These are phyloP conservation scores for Ogataea zsoltii DNA, from an alignment of 805 yeast species.

Conservation along the genomic window DNA sequence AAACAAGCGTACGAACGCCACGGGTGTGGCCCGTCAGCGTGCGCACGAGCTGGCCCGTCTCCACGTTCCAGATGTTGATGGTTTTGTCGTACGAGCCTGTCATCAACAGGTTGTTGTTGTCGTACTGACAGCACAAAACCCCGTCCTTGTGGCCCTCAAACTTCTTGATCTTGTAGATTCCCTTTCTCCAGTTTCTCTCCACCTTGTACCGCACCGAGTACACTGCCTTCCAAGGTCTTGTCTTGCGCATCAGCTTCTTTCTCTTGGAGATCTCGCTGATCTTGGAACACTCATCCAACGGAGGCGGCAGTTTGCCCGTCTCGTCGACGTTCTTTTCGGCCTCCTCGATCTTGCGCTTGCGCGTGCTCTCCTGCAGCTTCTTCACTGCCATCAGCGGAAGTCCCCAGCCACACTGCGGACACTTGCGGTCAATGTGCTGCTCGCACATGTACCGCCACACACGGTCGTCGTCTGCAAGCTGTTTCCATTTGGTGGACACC, in stretches of 20 bases:
- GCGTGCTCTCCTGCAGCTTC: constrained; percentile 38
- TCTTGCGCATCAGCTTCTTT: constrained; percentile 36
- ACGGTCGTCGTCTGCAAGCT: constrained; percentile 90
- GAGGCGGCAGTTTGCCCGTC: constrained; percentile 26
- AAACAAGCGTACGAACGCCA: constrained; percentile 81
- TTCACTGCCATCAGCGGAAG: constrained; percentile 91
- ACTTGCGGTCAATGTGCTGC: constrained; percentile 95
- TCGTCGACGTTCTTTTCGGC: constrained; percentile 18
- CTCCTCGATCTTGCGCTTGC: constrained; percentile 28
- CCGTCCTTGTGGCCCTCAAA: constrained; percentile 87
- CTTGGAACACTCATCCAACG: constrained; percentile 20
- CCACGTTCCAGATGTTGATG: constrained; percentile 90
- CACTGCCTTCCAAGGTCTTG: constrained; percentile 94
- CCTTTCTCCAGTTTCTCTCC: constrained; percentile 94
- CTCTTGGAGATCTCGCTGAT: constrained; percentile 10
- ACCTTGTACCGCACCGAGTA: constrained; percentile 88
- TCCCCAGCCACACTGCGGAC: constrained; percentile 99
- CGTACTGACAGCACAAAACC: constrained; percentile 83
- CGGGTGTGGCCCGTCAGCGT: constrained; percentile 86
- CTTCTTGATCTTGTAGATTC: constrained; percentile 59
- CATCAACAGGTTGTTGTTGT: constrained; percentile 69
- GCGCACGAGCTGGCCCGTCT: constrained; percentile 71
- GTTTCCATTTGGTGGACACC: constrained; percentile 85
- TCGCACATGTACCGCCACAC: constrained; percentile 99
- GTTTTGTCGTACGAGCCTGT: constrained; percentile 93